Percentiles rank a stretch among this genome's conserved stretches.
Evolutionary conservation across 2,329 filamentous ascomycete species (phyloP).

Genomic region (Colletotrichum falcatum): DNA sequence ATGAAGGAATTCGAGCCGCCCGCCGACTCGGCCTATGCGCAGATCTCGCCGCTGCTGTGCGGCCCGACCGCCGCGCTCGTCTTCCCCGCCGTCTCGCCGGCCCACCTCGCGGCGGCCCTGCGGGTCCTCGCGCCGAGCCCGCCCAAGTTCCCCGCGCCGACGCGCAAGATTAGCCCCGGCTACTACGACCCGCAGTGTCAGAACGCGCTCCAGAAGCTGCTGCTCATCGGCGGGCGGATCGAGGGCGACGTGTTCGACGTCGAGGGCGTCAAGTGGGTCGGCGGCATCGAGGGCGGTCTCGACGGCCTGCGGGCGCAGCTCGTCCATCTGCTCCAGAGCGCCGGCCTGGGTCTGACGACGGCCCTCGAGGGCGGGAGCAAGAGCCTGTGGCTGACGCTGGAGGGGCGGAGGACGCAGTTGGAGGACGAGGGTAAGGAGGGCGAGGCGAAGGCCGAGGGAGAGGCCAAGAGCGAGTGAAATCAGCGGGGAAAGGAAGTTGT

Average conservation of each 20-base stretch:
- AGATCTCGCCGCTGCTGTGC: conserved; percentile 80
- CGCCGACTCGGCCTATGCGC: conserved; percentile 59
- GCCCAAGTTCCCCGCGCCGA: conserved; percentile 81
- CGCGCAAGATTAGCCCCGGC: conserved; percentile 78
- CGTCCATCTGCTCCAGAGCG: conserved; percentile 81
- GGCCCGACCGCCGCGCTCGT: conserved; percentile 85
- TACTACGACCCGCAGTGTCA: conserved; percentile 87
- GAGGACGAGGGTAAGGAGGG: conserved; percentile 66
- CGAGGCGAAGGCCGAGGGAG: conserved; percentile 41
- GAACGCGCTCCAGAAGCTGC: conserved; percentile 84
- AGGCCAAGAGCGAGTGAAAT: conserved; percentile 41
- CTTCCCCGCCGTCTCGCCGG: conserved; percentile 85
- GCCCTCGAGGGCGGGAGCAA: conserved; percentile 84
- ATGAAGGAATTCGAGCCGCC: conserved; percentile 54
- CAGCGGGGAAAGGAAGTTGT: conserved; percentile 16
- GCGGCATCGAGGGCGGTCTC: conserved; percentile 84
- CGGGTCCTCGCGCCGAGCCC: conserved; percentile 80
- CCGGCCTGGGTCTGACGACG: conserved; percentile 81
- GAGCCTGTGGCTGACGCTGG: conserved; percentile 88
- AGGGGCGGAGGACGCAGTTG: conserved; percentile 82
- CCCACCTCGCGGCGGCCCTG: conserved; percentile 84
- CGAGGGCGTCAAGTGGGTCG: conserved; percentile 73
- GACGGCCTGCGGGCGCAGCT: conserved; percentile 85
- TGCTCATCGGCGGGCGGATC: conserved; percentile 86
- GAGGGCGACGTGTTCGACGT: conserved; percentile 88